Evolutionary conservation across 352 stramenopile genomes (phyloP).

Genomic region (Phytophthora macrochlamydospora): DNA sequence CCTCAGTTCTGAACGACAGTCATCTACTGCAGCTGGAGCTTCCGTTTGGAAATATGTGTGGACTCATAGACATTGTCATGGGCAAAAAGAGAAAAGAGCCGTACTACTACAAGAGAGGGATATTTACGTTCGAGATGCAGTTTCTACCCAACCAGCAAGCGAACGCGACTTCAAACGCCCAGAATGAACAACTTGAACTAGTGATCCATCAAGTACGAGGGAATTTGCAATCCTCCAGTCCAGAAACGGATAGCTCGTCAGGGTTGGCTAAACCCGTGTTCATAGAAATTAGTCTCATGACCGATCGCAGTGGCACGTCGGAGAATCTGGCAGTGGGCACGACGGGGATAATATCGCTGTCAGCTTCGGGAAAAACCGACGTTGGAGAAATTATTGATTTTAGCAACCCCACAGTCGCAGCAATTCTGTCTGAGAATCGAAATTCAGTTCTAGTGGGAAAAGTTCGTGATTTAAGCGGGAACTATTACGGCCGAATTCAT

Average conservation of each 20-base stretch:
- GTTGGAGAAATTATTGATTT: conserved; percentile 29
- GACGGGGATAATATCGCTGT: conserved; percentile 16
- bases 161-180: neutral
- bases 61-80: neutral
- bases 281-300: conserved; percentile 25
- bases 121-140: conserved; percentile 41
- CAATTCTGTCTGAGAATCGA: conserved; percentile 7
- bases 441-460: conserved; percentile 24
- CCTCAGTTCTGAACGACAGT: conserved; percentile 17
- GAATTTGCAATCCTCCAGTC: neutral
- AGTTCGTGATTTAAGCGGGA: conserved; percentile 27
- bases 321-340: conserved; percentile 17
- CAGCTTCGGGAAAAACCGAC: conserved; percentile 13
- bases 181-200: conserved; percentile 21
- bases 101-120: conserved; percentile 26
- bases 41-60: conserved; percentile 22
- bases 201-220: conserved; percentile 28
- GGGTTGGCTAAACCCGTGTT: conserved; percentile 10
- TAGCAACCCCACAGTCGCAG: conserved; percentile 21
- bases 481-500: conserved; percentile 26
- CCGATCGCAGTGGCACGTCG: neutral
- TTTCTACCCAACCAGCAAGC: conserved; percentile 22
- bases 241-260: neutral
- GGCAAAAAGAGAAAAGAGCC: conserved; percentile 7
- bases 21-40: conserved; percentile 41